phyloP scores from a whole-genome alignment of 805 yeast genomes.

The Saccharomycopsis fodiens region DNA sequence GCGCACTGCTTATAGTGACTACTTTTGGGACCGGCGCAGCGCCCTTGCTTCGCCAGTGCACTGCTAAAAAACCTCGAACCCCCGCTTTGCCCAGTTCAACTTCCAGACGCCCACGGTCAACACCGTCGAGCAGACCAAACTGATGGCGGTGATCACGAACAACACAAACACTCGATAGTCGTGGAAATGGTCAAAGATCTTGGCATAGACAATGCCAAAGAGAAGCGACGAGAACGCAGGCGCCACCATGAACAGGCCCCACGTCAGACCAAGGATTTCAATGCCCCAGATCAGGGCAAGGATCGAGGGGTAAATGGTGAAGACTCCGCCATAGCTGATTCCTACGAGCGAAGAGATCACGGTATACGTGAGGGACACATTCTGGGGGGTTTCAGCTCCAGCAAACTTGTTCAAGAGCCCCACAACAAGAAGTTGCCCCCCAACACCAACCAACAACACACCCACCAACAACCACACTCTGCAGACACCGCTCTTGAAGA shows the following conservation, averaged over 20 bases:
- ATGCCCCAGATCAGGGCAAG: conserved; percentile 83
- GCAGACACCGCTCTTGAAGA: conserved; percentile 23
- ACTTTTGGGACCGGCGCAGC: no score
- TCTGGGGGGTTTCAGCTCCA: not conserved
- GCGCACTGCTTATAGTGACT: no score
- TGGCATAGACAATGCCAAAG: conserved; percentile 66
- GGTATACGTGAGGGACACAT: conserved; percentile 22
- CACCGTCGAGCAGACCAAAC: conserved; percentile 5
- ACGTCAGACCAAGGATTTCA: conserved; percentile 81
- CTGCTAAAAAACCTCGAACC: conserved; percentile 8
- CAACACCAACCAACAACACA: conserved; percentile 29
- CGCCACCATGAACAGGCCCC: conserved; percentile 85
- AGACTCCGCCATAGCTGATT: conserved; percentile 69
- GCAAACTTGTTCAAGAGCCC: not conserved
- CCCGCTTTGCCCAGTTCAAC: conserved; percentile 6
- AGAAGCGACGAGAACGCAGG: conserved; percentile 76
- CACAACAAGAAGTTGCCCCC: conserved; percentile 29
- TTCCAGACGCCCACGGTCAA: conserved; percentile 11
- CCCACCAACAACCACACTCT: conserved; percentile 28
- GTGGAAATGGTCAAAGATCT: conserved; percentile 43
- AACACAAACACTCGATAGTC: conserved; percentile 8
- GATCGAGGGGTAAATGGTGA: conserved; percentile 80
- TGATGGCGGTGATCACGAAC: conserved; percentile 11
- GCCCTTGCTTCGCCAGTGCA: no score
- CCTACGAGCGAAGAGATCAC: conserved; percentile 47